Conservation (phyloP, 176 grass and related monocot genomes). For the Carex littledalei region DNA sequence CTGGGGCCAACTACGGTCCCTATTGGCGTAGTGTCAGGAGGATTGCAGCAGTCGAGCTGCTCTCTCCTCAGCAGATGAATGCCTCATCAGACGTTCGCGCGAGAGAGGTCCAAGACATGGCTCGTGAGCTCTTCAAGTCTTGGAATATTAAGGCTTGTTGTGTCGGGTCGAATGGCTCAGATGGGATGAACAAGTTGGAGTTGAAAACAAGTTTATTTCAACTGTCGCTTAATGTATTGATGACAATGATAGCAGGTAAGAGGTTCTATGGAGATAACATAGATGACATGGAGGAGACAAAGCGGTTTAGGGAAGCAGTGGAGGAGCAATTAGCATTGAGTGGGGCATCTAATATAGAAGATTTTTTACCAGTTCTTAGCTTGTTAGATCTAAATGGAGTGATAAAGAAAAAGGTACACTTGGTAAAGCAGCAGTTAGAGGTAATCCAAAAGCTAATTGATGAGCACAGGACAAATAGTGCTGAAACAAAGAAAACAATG, state of each 20-base stretch:
- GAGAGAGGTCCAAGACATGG: neutral
- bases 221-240: neutral
- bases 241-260: neutral
- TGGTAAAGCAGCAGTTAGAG: neutral
- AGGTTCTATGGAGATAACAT: neutral
- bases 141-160: neutral
- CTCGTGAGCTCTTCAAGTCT: neutral
- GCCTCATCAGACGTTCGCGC: neutral
- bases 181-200: neutral
- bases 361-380: slow-evolving; percentile 4
- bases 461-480: neutral
- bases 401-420: neutral
- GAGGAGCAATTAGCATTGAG: neutral
- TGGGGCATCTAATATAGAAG: neutral
- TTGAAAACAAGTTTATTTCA: slow-evolving; percentile 19
- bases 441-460: neutral
- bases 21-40: no score
- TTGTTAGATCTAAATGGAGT: neutral
- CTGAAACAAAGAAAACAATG: neutral
- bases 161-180: neutral
- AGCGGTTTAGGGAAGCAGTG: neutral
- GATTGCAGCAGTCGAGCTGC: neutral
- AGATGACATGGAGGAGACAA: neutral
- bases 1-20: no score
- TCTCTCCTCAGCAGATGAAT: neutral